Evolutionary conservation across 2,329 filamentous ascomycete species (phyloP), one percentile per base, ranked within the genome.

Genomic region (Exophiala bonariae): DNA sequence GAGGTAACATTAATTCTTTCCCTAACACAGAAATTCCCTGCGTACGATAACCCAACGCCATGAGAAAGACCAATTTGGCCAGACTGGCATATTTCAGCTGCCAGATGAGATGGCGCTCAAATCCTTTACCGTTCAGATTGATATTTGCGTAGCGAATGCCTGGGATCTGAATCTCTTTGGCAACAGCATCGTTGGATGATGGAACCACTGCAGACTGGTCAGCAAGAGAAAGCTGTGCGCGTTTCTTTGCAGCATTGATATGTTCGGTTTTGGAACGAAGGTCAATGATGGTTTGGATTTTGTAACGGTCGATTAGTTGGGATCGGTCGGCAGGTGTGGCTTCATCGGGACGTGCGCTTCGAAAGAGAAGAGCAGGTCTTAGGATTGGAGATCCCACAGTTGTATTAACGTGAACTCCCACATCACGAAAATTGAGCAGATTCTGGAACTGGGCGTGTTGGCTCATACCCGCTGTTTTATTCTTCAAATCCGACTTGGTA

Each of bases 181-280:
- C 71, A 23, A 78, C 68, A 3, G 75, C 70, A 16, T 74, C 63
- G 58, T 81, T 79, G 47, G 69, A 72, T 57, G 72, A 69, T 22
- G 58, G 61, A n/a, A 72, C 56, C 33, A 71, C 66, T 11, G 72
- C 69, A 2, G 75, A 73, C 6, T 66, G 59, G n/a, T 34, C 26
- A 10, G 20, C 35, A 18, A 28, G 40, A 67, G 64, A 39, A 19
- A 74, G 63, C 51, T 75, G 72, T 4, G 73, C 69, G 22, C 78
- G 78, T 63, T 85, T 88, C 49, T 81, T 74, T 10, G 80, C 77
- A 60, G 86, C 83, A 61, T 83, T 80, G 53, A 81, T 73, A 60
- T 89, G 85, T 66, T 92, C 88, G 17, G 87, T 89, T 82, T 85
- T 82, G 52, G 89, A 88, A 46, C 90, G 80, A 9, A 95, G 72